Conservation (phyloP, 139 green algal species). For the Eudorina sp. region DNA sequence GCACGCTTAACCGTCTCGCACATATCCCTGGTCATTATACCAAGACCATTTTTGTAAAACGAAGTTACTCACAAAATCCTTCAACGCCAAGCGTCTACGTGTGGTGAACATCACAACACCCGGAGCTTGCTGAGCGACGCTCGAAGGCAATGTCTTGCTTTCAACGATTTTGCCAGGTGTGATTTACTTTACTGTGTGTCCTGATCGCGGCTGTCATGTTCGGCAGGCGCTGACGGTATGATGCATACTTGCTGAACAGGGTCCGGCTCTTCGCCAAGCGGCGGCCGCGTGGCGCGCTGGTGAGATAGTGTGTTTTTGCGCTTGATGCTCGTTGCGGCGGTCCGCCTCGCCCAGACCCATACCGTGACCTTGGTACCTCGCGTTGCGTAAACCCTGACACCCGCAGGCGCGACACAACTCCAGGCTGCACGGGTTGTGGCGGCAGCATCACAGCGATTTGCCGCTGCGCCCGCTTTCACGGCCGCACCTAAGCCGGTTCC, state of each 20-base stretch:
- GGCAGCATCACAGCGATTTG: conserved; percentile 22
- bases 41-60: no score
- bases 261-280: conserved; percentile 25
- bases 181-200: neutral
- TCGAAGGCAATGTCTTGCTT: conserved; percentile 30
- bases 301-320: no score
- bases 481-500: neutral
- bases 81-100: no score
- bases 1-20: no score
- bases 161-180: conserved; percentile 25
- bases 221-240: neutral
- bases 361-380: no score
- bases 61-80: no score
- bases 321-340: no score
- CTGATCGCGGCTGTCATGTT: no score
- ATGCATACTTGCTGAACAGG: neutral
- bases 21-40: no score
- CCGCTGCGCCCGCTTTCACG: neutral
- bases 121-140: no score
- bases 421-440: conserved; percentile 20
- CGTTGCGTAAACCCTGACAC: conserved; percentile 12
- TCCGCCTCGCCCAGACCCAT: no score
- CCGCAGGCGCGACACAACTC: conserved; percentile 22
- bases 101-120: no score
- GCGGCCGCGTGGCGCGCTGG: conserved; percentile 35